Evolutionary conservation across 805 yeast species (phyloP).

Genomic region (Metschnikowia cerradonensis): DNA sequence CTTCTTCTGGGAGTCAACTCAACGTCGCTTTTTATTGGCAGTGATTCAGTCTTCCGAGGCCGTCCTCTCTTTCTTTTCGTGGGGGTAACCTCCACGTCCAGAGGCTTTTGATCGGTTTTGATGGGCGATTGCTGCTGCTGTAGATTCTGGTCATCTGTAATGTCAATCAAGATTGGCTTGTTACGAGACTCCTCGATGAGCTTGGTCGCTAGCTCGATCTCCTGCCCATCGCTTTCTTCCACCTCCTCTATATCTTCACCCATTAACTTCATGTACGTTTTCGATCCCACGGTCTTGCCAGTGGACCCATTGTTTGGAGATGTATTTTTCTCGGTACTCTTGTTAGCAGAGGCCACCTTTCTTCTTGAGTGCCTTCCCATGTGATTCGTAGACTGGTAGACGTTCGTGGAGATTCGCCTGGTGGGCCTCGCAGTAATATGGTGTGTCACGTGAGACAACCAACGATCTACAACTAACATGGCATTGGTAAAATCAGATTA

Average conservation of each 20-base stretch:
- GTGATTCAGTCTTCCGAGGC: constrained; percentile 11
- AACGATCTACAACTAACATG: too few relatives aligned
- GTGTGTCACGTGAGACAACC: neutral
- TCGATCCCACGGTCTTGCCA: constrained; percentile 10
- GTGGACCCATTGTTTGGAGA: neutral
- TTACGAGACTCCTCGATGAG: constrained; percentile 23
- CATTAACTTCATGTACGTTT: constrained; percentile 26
- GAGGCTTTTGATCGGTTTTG: neutral
- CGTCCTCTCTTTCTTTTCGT: constrained; percentile 15
- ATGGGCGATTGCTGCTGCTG: neutral
- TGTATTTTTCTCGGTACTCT: neutral
- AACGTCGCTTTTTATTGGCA: constrained; percentile 7
- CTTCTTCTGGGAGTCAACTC: constrained; percentile 6
- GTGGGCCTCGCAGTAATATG: neutral
- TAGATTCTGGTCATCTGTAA: neutral
- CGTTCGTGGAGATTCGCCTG: neutral
- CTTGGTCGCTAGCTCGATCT: constrained; percentile 42
- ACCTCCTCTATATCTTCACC: constrained; percentile 31
- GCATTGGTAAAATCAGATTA: too few relatives aligned
- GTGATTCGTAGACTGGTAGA: neutral
- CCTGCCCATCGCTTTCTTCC: constrained; percentile 30
- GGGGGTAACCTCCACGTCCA: constrained; percentile 5
- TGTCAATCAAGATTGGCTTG: neutral
- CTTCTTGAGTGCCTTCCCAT: neutral
- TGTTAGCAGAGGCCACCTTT: neutral